Percentiles rank a stretch among this genome's conserved stretches.
These are phyloP conservation scores for Plasmopara muralis DNA, from an alignment of 352 stramenopile species.

Conservation along the genomic window DNA sequence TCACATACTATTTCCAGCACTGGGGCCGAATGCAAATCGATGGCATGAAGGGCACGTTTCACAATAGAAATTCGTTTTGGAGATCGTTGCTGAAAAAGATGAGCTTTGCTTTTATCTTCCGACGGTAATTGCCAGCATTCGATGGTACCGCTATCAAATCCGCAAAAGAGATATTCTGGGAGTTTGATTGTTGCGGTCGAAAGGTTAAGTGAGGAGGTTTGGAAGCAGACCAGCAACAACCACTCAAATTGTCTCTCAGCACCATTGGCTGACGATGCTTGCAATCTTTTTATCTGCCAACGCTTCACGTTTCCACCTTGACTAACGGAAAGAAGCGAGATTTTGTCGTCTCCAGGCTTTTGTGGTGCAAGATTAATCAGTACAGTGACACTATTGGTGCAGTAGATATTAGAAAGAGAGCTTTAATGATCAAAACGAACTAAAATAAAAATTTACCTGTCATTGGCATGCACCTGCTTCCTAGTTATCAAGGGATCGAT, in stretches of 20 bases:
- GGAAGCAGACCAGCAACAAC: slow-evolving; percentile 40
- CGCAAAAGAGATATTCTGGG: slow-evolving; percentile 44
- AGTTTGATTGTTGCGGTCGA: slow-evolving; percentile 27
- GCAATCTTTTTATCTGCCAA: slow-evolving; percentile 22
- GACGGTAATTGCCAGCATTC: slow-evolving; percentile 45
- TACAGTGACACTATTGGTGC: slow-evolving; percentile 8
- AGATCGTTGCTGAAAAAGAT: slow-evolving; percentile 13
- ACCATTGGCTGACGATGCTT: background rate
- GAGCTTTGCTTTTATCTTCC: slow-evolving; percentile 4
- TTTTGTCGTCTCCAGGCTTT: background rate
- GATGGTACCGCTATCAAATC: slow-evolving; percentile 39
- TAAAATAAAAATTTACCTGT: slow-evolving; percentile 12
- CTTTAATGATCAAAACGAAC: background rate
- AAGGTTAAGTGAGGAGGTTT: slow-evolving; percentile 29
- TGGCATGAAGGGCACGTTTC: slow-evolving; percentile 34
- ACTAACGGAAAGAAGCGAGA: slow-evolving; percentile 28
- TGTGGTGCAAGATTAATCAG: slow-evolving; percentile 10
- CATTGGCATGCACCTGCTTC: slow-evolving; percentile 20
- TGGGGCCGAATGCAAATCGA: slow-evolving; percentile 43
- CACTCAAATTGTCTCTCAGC: slow-evolving; percentile 17
- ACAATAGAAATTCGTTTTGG: slow-evolving; percentile 31
- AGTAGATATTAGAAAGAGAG: background rate
- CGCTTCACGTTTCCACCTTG: slow-evolving; percentile 40
- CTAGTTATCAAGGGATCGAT: slow-evolving; percentile 2
- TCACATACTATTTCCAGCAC: slow-evolving; percentile 36